Evolutionary conservation across 1,284 basidiomycete species (phyloP), one percentile per base, ranked within the genome.

Genomic region (Vanrija pseudolonga): DNA sequence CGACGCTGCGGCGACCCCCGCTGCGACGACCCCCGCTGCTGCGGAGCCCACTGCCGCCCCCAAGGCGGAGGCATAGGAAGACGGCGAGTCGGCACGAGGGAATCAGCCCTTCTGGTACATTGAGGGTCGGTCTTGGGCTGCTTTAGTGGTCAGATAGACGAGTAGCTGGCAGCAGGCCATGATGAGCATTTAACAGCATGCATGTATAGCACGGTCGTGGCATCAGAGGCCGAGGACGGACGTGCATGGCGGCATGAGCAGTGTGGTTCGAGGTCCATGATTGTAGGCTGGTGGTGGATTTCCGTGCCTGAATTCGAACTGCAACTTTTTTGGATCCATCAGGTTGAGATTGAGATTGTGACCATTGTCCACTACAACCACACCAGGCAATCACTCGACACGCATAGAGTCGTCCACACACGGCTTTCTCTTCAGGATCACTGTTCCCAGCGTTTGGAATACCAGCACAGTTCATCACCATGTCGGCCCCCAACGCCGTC

Each of bases 401-500:
- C 26, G 26, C 26, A 18, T 20, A n/a, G 20, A 17, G 24, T 38
- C 36, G 19, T 36, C 36, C 22, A 47, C 46, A 24, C 19, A n/a
- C n/a, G n/a, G n/a, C n/a, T n/a, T n/a, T n/a, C n/a, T n/a, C n/a
- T n/a, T n/a, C n/a, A n/a, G n/a, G n/a, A 12, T 15, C 12, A 8
- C 32, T 32, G 37, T 28, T 8, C 24, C 19, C 12, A 22, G 15
- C 20, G 20, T n/a, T 28, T 19, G 4, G 17, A 15, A 36, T 24
- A 26, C 44, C 28, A 15, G 18, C 18, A 9, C n/a, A 8, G 23
- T 12, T n/a, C 20, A 1, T n/a, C 48, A 46, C 56, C 39, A 61
- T 61, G 60, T 53, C 57, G 43, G 41, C 39, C 37, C 28, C 45
- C 17, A 60, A 61, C 53, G 64, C 62, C 24, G 52, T 57, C 43